phyloP scores from a whole-genome alignment of 192 early-diverging fungal genomes.

The Podila horticola region DNA sequence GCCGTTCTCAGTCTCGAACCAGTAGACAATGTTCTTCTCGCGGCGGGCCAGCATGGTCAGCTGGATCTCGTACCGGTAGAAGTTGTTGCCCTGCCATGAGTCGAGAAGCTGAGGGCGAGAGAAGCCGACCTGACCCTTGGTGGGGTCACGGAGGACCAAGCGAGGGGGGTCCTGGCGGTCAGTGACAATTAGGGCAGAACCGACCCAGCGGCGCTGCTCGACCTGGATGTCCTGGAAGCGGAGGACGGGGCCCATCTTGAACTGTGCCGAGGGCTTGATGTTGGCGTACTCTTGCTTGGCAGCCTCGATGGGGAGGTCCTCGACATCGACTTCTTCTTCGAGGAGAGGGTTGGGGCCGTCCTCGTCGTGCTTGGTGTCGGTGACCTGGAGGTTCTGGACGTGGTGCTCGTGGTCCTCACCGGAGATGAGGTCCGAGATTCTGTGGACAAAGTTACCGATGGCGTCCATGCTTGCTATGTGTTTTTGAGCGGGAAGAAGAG shows the following conservation, averaged over 20 bases:
- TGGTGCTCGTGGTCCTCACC: conserved; percentile 33
- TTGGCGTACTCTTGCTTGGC: conserved; percentile 38
- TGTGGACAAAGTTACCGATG: conserved; percentile 27
- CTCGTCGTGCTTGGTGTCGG: neutral
- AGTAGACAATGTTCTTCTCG: conserved; percentile 50
- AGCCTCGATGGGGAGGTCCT: conserved; percentile 48
- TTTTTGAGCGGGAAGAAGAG: neutral
- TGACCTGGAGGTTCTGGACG: conserved; percentile 5
- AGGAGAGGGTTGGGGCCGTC: conserved; percentile 25
- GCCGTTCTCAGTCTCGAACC: conserved; percentile 53
- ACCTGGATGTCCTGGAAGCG: conserved; percentile 66
- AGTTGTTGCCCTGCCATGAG: conserved; percentile 46
- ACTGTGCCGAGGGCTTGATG: conserved; percentile 45
- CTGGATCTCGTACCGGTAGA: conserved; percentile 49
- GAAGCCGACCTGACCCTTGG: conserved; percentile 36
- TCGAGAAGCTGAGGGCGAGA: conserved; percentile 21
- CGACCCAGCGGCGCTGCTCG: conserved; percentile 58
- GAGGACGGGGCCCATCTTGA: conserved; percentile 62
- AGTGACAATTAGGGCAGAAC: conserved; percentile 64
- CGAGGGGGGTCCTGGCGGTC: conserved; percentile 23
- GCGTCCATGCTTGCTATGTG: conserved; percentile 17
- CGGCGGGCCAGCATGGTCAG: conserved; percentile 41
- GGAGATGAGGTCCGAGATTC: conserved; percentile 34
- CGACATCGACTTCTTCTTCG: conserved; percentile 40
- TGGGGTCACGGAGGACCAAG: conserved; percentile 42